Evolutionary conservation across 495 filamentous ascomycete genomes (phyloP).

Genomic region (Cercophora newfieldiana): DNA sequence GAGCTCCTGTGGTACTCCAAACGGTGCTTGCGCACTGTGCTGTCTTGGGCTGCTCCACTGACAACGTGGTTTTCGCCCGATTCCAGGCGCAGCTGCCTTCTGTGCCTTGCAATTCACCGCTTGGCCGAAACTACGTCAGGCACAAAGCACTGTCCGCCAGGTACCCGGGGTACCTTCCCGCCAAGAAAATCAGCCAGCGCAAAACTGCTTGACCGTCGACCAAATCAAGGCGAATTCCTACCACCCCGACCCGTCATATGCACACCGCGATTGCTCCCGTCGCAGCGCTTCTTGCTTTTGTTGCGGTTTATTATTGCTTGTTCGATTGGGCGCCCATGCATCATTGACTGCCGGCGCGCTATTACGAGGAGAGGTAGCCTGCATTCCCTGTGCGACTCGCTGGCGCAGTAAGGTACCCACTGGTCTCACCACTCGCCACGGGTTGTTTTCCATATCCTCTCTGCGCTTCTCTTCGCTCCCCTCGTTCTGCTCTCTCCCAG

Average conservation of each 20-base stretch:
- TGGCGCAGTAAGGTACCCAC: too few relatives aligned
- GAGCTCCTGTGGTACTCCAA: neutral
- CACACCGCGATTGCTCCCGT: neutral
- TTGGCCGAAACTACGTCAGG: neutral
- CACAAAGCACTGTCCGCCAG: neutral
- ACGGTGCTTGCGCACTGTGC: neutral
- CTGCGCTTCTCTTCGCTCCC: neutral
- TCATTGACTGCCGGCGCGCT: neutral
- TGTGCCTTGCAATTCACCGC: neutral
- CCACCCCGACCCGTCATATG: neutral
- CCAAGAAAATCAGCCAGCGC: neutral
- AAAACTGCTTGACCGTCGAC: neutral
- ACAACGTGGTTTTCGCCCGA: neutral
- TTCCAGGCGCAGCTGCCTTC: neutral
- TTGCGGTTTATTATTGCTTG: neutral
- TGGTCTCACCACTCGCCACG: neutral
- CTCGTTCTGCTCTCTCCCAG: neutral
- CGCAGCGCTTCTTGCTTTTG: neutral
- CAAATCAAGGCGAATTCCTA: conserved; percentile 1
- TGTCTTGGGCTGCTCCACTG: neutral
- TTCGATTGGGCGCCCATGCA: neutral
- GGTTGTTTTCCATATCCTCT: neutral
- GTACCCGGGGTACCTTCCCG: neutral
- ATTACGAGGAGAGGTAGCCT: neutral
- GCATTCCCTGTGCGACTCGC: neutral